Evolutionary conservation across 129 eudicot species (phyloP).

Genomic region (Lactuca sativa): DNA sequence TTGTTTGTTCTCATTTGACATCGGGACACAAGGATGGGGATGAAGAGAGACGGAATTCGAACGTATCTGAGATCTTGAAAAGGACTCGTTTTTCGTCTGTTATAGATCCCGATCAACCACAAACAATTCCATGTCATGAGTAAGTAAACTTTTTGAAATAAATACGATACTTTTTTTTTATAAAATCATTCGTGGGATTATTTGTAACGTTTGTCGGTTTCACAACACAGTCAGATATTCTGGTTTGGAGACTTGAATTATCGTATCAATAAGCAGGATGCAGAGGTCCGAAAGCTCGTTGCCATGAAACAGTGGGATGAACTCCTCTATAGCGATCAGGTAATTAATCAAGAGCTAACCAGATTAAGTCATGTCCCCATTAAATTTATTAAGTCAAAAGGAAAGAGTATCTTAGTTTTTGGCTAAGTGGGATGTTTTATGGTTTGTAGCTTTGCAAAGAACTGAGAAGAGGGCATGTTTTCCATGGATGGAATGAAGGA

Average conservation of each 20-base stretch:
- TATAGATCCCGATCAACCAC: constrained; percentile 67
- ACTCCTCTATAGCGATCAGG: constrained; percentile 85
- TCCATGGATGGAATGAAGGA: constrained; percentile 94
- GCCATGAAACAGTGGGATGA: constrained; percentile 69
- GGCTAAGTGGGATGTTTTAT: constrained; percentile 5
- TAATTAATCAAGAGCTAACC: constrained; percentile 17
- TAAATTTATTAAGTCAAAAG: no score
- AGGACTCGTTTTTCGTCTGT: constrained; percentile 86
- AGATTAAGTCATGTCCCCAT: background rate
- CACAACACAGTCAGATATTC: constrained; percentile 76
- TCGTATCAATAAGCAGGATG: constrained; percentile 84
- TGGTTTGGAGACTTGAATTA: constrained; percentile 99
- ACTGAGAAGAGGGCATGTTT: constrained; percentile 74
- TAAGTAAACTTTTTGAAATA: constrained; percentile 39
- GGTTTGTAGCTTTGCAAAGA: constrained; percentile 68
- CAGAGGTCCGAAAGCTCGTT: constrained; percentile 77
- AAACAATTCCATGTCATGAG: constrained; percentile 93
- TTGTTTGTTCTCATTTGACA: constrained; percentile 91
- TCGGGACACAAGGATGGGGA: constrained; percentile 90
- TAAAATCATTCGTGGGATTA: background rate
- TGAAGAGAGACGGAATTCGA: constrained; percentile 82
- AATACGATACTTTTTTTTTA: background rate
- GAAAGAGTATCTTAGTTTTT: no score
- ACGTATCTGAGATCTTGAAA: constrained; percentile 76
- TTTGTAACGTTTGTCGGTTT: constrained; percentile 16